Percentiles rank a stretch among this genome's conserved stretches.
Evolutionary conservation across 2,329 filamentous ascomycete genomes (phyloP).

Genomic region (Aspergillus sp.): DNA sequence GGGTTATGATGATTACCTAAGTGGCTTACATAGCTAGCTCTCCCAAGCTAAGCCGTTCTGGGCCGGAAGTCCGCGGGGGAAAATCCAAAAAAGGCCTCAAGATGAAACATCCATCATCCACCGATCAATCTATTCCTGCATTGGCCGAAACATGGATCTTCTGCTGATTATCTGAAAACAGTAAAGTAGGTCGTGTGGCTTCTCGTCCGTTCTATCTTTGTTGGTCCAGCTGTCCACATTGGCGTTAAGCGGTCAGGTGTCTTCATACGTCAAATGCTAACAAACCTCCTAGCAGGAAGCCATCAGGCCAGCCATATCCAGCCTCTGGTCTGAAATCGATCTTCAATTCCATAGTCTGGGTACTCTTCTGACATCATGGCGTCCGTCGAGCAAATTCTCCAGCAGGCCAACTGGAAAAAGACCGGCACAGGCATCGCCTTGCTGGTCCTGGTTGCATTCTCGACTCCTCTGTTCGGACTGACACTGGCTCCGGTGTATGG

Average conservation of each 20-base stretch:
- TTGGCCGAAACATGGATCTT: slow-evolving; percentile 14
- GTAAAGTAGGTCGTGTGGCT: no score
- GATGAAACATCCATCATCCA: neutral
- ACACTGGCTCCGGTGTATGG: slow-evolving; percentile 86
- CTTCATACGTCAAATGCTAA: no score
- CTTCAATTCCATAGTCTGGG: neutral
- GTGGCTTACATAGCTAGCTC: slow-evolving; percentile 1
- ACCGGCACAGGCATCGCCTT: slow-evolving; percentile 30
- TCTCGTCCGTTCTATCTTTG: no score
- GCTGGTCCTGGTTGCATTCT: slow-evolving; percentile 39
- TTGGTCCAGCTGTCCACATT: no score
- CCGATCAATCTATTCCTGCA: neutral
- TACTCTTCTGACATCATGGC: slow-evolving; percentile 23
- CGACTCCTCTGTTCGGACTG: slow-evolving; percentile 55
- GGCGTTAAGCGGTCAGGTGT: no score
- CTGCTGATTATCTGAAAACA: slow-evolving; percentile 1
- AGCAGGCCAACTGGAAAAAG: slow-evolving; percentile 25
- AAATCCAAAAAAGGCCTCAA: neutral
- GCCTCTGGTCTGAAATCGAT: no score
- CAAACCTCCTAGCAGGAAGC: no score
- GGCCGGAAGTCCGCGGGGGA: slow-evolving; percentile 26
- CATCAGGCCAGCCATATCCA: no score
- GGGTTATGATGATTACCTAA: neutral
- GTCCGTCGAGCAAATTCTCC: slow-evolving; percentile 23
- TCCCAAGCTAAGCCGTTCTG: slow-evolving; percentile 3